Base-by-base conservation (phyloP, 2,329 filamentous ascomycete genomes). In the Ilyonectria destructans region DNA sequence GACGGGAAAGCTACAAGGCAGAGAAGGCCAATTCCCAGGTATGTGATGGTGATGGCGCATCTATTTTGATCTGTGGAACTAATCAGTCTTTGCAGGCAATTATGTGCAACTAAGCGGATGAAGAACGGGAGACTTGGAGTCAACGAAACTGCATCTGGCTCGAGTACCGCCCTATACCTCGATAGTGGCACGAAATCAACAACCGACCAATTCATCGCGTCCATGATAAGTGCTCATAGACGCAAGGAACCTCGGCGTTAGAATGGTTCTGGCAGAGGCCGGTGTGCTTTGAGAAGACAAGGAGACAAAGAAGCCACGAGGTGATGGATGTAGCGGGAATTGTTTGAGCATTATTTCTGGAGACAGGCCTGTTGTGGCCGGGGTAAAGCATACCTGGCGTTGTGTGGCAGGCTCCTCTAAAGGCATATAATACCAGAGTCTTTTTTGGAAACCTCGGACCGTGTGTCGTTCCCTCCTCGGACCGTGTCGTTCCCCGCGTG, bases 21-120 rank as follows among this genome's bases (percentile, higher is more conserved):
- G 92, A 82, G 86, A 93, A 77, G 96, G 96, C 29, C 96, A 98
- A 79, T 99, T 99, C 80, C 96, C 96, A 83, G 96, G 96, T 97
- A 86, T 79, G 90, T 80, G 26, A 17, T 40, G 21, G 9, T 45
- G 15, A 33, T 1, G 6, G 3, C n/a, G 15, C 12, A 19, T 8
- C 33, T n/a, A 55, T 26, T 49, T 40, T 40, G 37, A 54, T 12
- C 21, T 13, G 10, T 4, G 17, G 40, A 52, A 49, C 78, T 83
- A 71, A 82, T 57, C 17, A 19, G 29, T 37, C 23, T 46, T 33
- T 29, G 9, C 54, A 88, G 86, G 85, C 65, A 88, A 87, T 71
- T 88, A 87, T 75, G 85, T 88, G 37, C 81, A 84, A 73, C 57
- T 86, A 6, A 74, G 69, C 49, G 63, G 74, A 45, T 75, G 69